Conservation (phyloP, 768 basidiomycete species). For the Macrolepiota dolichaula region DNA sequence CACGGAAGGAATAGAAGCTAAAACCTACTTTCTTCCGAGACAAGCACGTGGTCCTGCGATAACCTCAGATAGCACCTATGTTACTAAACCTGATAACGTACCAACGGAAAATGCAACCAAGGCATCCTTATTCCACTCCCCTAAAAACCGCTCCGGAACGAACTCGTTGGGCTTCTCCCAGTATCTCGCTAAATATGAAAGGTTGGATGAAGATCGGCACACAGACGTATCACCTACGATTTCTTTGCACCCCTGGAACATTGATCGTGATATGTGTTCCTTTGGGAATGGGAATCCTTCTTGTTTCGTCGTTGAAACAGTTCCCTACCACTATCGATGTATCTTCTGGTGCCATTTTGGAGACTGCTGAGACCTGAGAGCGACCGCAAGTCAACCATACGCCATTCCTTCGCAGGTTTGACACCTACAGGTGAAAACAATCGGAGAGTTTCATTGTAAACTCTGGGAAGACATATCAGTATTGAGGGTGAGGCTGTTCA, state of each 20-base stretch:
- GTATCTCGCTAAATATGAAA: constrained; percentile 38
- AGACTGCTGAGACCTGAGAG: constrained; percentile 34
- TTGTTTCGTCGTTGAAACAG: constrained; percentile 31
- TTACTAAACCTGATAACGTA: background rate
- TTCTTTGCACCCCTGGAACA: constrained; percentile 5
- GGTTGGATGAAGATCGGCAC: background rate
- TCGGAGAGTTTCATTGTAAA: constrained; percentile 48
- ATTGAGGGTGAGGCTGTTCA: background rate
- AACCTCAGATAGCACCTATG: background rate
- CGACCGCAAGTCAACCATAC: background rate
- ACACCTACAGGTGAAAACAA: constrained; percentile 42
- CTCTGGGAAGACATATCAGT: constrained; percentile 23
- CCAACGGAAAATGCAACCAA: constrained; percentile 15
- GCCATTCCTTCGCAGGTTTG: background rate
- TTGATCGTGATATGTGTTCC: constrained; percentile 33
- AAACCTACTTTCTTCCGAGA: constrained; percentile 37
- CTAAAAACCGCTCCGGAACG: constrained; percentile 20
- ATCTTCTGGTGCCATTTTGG: constrained; percentile 45
- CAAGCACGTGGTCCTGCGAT: constrained; percentile 39
- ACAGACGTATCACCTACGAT: background rate
- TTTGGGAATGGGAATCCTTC: constrained; percentile 37
- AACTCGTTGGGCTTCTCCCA: constrained; percentile 52
- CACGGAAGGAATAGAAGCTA: background rate
- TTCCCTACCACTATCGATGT: constrained; percentile 34
- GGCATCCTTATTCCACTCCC: constrained; percentile 16